Evolutionary conservation across 371 early-diverging fungal species (phyloP).

Genomic region (Mucor racemosus): DNA sequence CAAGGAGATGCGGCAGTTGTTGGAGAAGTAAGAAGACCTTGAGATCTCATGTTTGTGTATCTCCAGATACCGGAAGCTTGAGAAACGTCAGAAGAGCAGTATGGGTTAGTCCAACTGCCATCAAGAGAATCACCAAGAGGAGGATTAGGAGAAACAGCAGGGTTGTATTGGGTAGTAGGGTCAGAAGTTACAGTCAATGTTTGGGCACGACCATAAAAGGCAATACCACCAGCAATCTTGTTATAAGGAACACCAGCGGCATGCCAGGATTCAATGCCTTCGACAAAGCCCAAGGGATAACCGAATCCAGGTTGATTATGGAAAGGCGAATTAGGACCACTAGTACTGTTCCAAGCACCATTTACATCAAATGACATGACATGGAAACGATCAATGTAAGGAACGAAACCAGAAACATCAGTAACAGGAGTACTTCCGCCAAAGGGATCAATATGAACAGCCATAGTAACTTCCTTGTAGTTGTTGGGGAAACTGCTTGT

Average conservation of each 20-base stretch:
- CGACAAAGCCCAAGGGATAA: slow-evolving; percentile 49
- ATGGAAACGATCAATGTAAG: slow-evolving; percentile 68
- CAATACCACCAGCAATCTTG: slow-evolving; percentile 66
- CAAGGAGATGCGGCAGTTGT: slow-evolving; percentile 63
- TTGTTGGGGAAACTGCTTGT: slow-evolving; percentile 46
- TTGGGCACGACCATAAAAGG: slow-evolving; percentile 65
- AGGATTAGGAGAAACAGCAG: slow-evolving; percentile 35
- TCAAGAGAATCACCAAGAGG: slow-evolving; percentile 59
- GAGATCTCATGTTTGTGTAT: slow-evolving; percentile 66
- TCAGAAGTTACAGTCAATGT: slow-evolving; percentile 23
- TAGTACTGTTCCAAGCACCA: slow-evolving; percentile 67
- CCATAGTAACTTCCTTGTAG: slow-evolving; percentile 71
- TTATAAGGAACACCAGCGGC: slow-evolving; percentile 63
- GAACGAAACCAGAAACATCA: slow-evolving; percentile 67
- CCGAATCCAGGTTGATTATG: slow-evolving; percentile 50
- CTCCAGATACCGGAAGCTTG: slow-evolving; percentile 68
- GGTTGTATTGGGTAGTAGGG: slow-evolving; percentile 43
- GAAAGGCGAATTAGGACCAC: slow-evolving; percentile 72
- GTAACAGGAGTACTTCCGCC: slow-evolving; percentile 40
- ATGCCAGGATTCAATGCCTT: slow-evolving; percentile 61
- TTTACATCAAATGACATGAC: slow-evolving; percentile 64
- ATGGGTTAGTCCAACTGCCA: slow-evolving; percentile 50
- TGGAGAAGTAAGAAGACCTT: slow-evolving; percentile 58
- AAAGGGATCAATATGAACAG: slow-evolving; percentile 70
- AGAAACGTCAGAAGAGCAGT: slow-evolving; percentile 41